These are phyloP conservation scores for Nothomitra cinnamomea DNA, from an alignment of 2,329 filamentous ascomycete genomes.

Conservation along the genomic window DNA sequence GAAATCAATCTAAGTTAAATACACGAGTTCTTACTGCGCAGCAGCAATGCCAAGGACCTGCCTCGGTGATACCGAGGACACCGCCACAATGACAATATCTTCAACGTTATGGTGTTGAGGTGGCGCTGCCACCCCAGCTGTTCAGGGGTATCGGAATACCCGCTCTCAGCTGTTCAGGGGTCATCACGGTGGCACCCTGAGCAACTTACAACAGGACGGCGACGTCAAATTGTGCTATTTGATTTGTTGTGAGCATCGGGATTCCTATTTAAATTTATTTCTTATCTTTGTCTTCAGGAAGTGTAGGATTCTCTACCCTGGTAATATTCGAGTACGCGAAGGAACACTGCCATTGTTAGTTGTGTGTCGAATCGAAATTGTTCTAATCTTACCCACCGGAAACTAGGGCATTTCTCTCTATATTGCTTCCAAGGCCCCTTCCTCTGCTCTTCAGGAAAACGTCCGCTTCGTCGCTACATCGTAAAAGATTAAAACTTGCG, in stretches of 20 bases:
- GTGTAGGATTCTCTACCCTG: background rate
- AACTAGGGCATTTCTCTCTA: conserved; percentile 7
- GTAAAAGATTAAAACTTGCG: no score
- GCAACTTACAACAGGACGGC: background rate
- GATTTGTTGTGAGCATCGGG: no score
- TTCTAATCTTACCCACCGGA: background rate
- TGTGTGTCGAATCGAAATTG: background rate
- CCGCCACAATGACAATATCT: background rate
- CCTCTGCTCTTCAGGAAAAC: no score
- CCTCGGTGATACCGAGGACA: background rate
- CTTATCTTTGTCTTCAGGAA: background rate
- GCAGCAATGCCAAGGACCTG: no score
- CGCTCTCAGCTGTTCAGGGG: no score
- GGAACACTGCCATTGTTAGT: background rate
- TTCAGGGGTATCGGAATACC: background rate
- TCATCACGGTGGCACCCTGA: background rate
- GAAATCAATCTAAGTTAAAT: no score
- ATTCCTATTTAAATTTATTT: background rate
- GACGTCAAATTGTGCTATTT: no score
- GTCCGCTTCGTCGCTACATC: no score
- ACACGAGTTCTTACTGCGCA: no score
- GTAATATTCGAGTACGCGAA: conserved; percentile 6
- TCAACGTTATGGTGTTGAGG: background rate
- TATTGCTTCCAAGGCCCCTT: background rate
- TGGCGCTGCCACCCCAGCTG: background rate